Conservation (phyloP, 2,329 filamentous ascomycete species). For the Orbilia ellipsospora region DNA sequence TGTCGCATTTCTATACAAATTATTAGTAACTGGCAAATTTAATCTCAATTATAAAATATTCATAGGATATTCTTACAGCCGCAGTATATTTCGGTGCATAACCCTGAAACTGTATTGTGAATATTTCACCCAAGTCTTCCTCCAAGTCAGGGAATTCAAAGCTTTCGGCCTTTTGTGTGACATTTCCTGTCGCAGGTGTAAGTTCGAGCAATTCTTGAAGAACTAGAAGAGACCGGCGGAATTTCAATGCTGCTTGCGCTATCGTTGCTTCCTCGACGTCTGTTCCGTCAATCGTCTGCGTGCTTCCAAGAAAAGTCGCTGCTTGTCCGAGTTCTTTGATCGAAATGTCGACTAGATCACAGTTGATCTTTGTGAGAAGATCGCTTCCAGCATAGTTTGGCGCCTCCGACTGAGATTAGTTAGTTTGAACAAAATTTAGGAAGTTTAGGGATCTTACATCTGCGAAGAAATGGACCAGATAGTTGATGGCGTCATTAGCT, state of each 20-base stretch:
- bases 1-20: slow-evolving; percentile 43
- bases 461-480: slow-evolving; percentile 80
- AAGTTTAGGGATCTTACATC: slow-evolving; percentile 60
- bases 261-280: not conserved
- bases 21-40: slow-evolving; percentile 8
- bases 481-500: slow-evolving; percentile 74
- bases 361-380: slow-evolving; percentile 46
- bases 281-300: not conserved
- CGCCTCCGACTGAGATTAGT: slow-evolving; percentile 25
- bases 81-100: slow-evolving; percentile 46
- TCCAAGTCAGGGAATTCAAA: slow-evolving; percentile 52
- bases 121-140: slow-evolving; percentile 36
- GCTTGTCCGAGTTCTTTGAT: slow-evolving; percentile 50
- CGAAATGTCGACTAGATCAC: slow-evolving; percentile 45
- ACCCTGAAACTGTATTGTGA: slow-evolving; percentile 44
- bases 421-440: not conserved
- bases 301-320: slow-evolving; percentile 16
- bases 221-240: slow-evolving; percentile 37
- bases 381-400: slow-evolving; percentile 29
- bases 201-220: slow-evolving; percentile 46
- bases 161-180: slow-evolving; percentile 41
- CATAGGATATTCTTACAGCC: slow-evolving; percentile 26
- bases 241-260: slow-evolving; percentile 37
- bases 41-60: not conserved
- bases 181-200: slow-evolving; percentile 24